phyloP scores from a whole-genome alignment of 2,329 filamentous ascomycete genomes.

The Incumbomyces lentus region DNA sequence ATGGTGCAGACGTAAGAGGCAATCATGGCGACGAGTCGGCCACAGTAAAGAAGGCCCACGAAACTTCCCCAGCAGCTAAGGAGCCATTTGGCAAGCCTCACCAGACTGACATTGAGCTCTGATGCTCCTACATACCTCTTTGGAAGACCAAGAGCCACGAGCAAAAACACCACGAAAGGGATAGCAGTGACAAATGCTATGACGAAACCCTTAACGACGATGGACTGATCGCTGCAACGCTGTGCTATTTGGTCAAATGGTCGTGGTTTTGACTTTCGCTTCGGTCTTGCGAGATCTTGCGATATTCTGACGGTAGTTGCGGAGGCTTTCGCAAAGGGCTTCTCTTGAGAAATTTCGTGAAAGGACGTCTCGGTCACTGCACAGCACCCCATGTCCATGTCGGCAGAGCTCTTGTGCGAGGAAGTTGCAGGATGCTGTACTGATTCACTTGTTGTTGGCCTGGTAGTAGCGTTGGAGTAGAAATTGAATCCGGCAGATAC shows the following conservation, averaged over 20 bases:
- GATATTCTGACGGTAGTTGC: neutral
- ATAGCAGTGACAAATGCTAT: neutral
- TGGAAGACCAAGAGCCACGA: neutral
- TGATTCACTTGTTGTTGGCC: neutral
- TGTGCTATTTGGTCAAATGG: neutral
- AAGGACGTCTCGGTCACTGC: neutral
- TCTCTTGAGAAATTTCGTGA: neutral
- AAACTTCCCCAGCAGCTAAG: neutral
- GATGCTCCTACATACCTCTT: neutral
- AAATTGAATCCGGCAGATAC: neutral
- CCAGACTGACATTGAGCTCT: neutral
- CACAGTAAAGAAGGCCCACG: conserved; percentile 1
- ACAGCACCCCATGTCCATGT: neutral
- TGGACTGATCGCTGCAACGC: neutral
- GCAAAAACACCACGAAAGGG: conserved; percentile 1
- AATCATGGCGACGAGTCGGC: neutral
- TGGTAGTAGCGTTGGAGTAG: neutral
- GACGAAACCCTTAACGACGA: neutral
- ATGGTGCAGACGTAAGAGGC: neutral
- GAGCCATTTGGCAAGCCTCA: conserved; percentile 1
- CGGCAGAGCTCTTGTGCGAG: neutral
- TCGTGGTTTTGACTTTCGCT: neutral
- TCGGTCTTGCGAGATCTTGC: neutral
- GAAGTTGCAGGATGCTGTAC: neutral
- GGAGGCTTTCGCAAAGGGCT: neutral